Evolutionary conservation across 192 early-diverging fungal genomes (phyloP).

Genomic region (Backusella tarrabulga): DNA sequence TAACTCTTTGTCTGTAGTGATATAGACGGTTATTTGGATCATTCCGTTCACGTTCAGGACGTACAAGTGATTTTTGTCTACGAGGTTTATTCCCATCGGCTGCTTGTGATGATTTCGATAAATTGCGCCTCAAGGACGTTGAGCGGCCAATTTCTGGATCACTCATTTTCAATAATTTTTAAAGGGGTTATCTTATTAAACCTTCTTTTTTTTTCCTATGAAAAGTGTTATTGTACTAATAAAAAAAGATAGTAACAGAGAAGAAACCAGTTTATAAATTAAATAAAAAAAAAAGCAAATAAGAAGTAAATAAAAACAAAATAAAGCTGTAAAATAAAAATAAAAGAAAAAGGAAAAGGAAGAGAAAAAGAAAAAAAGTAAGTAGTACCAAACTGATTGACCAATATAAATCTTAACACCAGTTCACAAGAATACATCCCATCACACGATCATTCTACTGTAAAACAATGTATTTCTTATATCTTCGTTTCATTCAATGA

Average conservation of each 20-base stretch:
- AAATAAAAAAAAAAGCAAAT: background rate
- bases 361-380: background rate
- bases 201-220: background rate
- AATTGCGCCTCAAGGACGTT: slow-evolving; percentile 48
- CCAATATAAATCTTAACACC: background rate
- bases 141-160: slow-evolving; percentile 10
- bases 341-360: background rate
- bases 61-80: slow-evolving; percentile 65
- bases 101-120: slow-evolving; percentile 56
- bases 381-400: slow-evolving; percentile 12
- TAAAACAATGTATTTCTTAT: background rate
- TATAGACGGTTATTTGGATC: slow-evolving; percentile 50
- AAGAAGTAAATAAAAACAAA: slow-evolving; percentile 1
- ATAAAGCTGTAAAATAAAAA: slow-evolving; percentile 7
- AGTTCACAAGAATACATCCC: background rate
- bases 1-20: slow-evolving; percentile 38
- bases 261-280: slow-evolving; percentile 7
- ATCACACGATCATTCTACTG: slow-evolving; percentile 11
- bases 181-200: background rate
- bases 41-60: slow-evolving; percentile 62
- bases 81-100: slow-evolving; percentile 3
- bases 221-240: background rate
- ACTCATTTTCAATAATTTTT: background rate
- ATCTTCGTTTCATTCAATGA: background rate
- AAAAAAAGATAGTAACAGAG: background rate